These are phyloP conservation scores for Mortierella sp. DNA, from an alignment of 371 early-diverging fungal genomes.

Conservation along the genomic window DNA sequence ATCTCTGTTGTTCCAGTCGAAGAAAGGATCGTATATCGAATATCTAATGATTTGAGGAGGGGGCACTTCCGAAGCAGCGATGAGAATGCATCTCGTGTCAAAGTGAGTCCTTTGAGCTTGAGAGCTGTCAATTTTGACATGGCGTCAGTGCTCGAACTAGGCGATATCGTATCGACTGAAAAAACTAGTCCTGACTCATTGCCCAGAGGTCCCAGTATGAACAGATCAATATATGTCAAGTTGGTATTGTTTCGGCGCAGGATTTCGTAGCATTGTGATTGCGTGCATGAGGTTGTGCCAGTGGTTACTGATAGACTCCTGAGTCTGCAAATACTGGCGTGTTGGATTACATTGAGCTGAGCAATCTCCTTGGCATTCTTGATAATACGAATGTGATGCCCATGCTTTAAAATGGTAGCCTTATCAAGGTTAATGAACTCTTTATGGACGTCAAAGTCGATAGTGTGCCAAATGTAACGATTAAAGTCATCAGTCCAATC, in stretches of 20 bases:
- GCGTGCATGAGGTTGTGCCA: neutral
- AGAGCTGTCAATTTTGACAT: conserved; percentile 5
- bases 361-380: neutral
- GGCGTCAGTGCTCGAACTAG: neutral
- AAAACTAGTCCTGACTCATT: neutral
- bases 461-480: conserved; percentile 12
- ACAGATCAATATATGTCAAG: neutral
- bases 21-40: neutral
- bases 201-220: neutral
- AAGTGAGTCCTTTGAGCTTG: neutral
- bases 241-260: conserved; percentile 11
- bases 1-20: neutral
- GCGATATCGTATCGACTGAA: neutral
- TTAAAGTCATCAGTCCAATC: conserved; percentile 16
- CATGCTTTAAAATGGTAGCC: neutral
- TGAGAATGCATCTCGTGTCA: conserved; percentile 8
- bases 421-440: neutral
- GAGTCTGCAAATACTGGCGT: neutral
- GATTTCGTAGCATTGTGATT: conserved; percentile 4
- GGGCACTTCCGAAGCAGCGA: conserved; percentile 6
- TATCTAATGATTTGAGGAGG: neutral
- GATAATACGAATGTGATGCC: conserved; percentile 19
- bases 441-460: conserved; percentile 8
- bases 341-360: neutral
- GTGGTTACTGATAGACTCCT: conserved; percentile 1